Base-by-base conservation (phyloP, 1,284 basidiomycete species). In the Entoloma clypeatum region DNA sequence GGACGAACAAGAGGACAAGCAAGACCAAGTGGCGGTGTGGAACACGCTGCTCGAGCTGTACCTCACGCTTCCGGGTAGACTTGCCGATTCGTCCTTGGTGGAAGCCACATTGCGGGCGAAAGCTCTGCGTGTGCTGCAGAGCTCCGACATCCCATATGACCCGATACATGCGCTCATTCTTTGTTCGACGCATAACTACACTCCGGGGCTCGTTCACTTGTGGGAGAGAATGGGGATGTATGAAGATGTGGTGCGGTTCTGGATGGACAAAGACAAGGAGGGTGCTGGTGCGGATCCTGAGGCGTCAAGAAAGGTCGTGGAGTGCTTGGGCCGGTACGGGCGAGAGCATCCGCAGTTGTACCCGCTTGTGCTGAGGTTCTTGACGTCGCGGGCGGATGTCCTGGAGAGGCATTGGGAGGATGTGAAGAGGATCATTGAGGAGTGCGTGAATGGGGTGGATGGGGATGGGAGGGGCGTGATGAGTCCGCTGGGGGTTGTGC, bases 171-270 rank as follows among this genome's bases (percentile, higher is more conserved):
- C 94, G 3, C 71, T 99, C 18, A 87, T 99, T 29, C 74, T 99
- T 0, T 99, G 94, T 65, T 88, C 92, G 5, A 89, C 83, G 30
- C 75, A 78, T 24, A 72, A 69, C 3, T 97, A 92, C 58, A 92
- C 84, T 0, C 76, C 79, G 0, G 95, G 95, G 0, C 72, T 96
- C 7, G 85, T 98, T 0, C 67, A 89, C 7, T 69, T 99, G 1
- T 98, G 93, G 86, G 95, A 98, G 65, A 81, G 79, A 40, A 73
- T 93, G 69, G 92, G 87, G 2, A 94, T 98, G 93, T 91, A 92
- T 61, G 96, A 98, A 55, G 94, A 97, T 50, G 82, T 98, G 26
- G 57, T 99, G 19, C 78, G 92, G 14, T 93, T 90, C 67, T 93
- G 86, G 82, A 95, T 95, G 75, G 86, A 83, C 41, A 71, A 71